phyloP scores from a whole-genome alignment of 768 basidiomycete genomes.

The Saitozyma sp. region DNA sequence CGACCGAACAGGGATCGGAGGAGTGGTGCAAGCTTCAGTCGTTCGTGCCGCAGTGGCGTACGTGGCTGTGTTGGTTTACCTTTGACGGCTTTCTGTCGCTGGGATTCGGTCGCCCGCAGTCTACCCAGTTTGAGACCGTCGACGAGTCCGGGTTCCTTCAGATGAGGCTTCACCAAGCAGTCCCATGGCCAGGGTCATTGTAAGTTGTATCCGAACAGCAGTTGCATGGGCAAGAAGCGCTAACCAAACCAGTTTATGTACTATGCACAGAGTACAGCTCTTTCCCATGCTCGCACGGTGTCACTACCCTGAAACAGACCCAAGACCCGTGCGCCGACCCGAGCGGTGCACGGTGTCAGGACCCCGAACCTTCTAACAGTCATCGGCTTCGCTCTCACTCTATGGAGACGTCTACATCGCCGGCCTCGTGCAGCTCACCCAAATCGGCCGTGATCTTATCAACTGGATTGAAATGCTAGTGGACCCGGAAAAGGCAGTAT shows the following conservation, averaged over 20 bases:
- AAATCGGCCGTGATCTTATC: slow-evolving; percentile 27
- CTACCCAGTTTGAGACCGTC: slow-evolving; percentile 8
- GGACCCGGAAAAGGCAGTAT: slow-evolving; percentile 8
- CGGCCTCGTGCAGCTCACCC: slow-evolving; percentile 13
- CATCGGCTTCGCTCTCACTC: not conserved
- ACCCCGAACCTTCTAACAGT: too few relatives aligned
- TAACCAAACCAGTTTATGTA: too few relatives aligned
- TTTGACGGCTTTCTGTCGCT: slow-evolving; percentile 29
- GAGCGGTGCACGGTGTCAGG: too few relatives aligned
- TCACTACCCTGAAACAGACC: too few relatives aligned
- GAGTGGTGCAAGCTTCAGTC: slow-evolving; percentile 24
- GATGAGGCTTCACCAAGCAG: not conserved
- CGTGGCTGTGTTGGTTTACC: slow-evolving; percentile 22
- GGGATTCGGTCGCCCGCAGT: slow-evolving; percentile 27
- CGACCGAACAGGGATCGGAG: slow-evolving; percentile 18
- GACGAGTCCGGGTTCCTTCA: slow-evolving; percentile 15
- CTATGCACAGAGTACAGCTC: too few relatives aligned
- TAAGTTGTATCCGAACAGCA: too few relatives aligned
- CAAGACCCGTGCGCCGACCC: too few relatives aligned
- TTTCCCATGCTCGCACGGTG: too few relatives aligned
- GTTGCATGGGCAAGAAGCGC: too few relatives aligned
- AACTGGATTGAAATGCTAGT: slow-evolving; percentile 19
- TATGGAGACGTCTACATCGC: slow-evolving; percentile 18
- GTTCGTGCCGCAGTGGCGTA: slow-evolving; percentile 10
- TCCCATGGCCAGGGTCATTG: slow-evolving; percentile 22